A percentile compares a stretch with the other conserved stretches of the same genome.
Evolutionary conservation across 345 rosid species (phyloP).

Genomic region (Fremontodendron californicum): DNA sequence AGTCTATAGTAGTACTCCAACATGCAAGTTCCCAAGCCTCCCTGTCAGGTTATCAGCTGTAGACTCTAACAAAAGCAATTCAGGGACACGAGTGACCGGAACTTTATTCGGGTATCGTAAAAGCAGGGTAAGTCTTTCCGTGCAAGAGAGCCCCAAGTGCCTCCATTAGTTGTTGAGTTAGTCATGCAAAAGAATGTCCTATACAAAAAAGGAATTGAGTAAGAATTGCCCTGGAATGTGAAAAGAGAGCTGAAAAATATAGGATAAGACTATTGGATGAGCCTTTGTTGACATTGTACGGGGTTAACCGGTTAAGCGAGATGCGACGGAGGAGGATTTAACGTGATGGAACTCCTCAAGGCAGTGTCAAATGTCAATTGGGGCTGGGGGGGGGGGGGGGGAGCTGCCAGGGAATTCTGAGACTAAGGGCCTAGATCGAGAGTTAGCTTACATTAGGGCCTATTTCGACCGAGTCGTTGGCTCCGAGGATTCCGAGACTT

Average conservation of each 20-base stretch:
- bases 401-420: slow-evolving; percentile 61
- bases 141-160: slow-evolving; percentile 63
- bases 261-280: slow-evolving; percentile 50
- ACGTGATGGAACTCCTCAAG: slow-evolving; percentile 69
- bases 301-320: background rate
- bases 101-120: slow-evolving; percentile 72
- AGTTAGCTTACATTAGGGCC: slow-evolving; percentile 75
- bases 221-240: slow-evolving; percentile 71
- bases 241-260: slow-evolving; percentile 52
- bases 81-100: slow-evolving; percentile 42
- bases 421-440: slow-evolving; percentile 58
- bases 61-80: slow-evolving; percentile 30
- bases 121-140: slow-evolving; percentile 62
- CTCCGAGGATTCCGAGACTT: slow-evolving; percentile 72
- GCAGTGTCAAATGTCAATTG: slow-evolving; percentile 84
- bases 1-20: slow-evolving; percentile 64
- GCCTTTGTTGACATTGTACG: slow-evolving; percentile 69
- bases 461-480: slow-evolving; percentile 68
- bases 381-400: slow-evolving; percentile 92
- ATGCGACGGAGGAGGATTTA: slow-evolving; percentile 55
- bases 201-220: slow-evolving; percentile 40
- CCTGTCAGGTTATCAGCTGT: slow-evolving; percentile 37
- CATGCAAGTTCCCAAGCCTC: slow-evolving; percentile 52
- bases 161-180: slow-evolving; percentile 39
- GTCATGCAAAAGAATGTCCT: slow-evolving; percentile 37